A percentile compares a stretch with the other conserved stretches of the same genome.
These are phyloP conservation scores for Penicillium polonicum DNA, from an alignment of 2,329 filamentous ascomycete species.

Conservation along the genomic window DNA sequence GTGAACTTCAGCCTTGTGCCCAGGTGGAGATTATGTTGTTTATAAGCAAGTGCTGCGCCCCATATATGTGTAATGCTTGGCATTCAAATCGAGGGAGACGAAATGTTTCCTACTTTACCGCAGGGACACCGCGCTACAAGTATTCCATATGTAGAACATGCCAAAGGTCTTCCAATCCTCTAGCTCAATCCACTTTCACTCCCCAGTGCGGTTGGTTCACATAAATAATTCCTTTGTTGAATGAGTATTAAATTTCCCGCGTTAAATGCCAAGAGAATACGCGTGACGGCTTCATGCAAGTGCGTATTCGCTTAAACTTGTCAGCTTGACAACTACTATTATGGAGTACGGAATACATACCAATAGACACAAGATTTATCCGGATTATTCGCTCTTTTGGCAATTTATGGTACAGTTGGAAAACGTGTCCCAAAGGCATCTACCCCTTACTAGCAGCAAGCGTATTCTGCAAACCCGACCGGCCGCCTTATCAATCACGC, in stretches of 20 bases:
- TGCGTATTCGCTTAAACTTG: conserved; percentile 4
- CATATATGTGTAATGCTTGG: neutral
- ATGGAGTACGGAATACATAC: neutral
- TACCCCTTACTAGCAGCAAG: neutral
- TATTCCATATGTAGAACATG: neutral
- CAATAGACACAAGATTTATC: neutral
- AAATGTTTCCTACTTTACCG: too few species aligned
- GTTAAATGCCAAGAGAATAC: neutral
- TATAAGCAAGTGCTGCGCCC: neutral
- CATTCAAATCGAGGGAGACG: neutral
- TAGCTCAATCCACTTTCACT: too few species aligned
- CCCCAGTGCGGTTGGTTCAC: too few species aligned
- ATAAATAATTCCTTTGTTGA: too few species aligned
- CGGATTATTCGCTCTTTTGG: neutral
- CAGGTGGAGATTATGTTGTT: too few species aligned
- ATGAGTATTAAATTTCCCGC: neutral
- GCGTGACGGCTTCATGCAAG: neutral
- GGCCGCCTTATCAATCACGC: neutral
- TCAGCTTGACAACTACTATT: neutral
- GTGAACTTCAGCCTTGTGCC: neutral
- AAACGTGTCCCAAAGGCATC: neutral
- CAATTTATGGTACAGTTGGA: neutral
- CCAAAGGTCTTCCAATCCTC: neutral
- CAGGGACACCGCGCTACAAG: neutral
- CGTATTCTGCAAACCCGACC: neutral